Evolutionary conservation across 352 stramenopile species (phyloP).

Genomic region (Pilasporangium apinafurcum): DNA sequence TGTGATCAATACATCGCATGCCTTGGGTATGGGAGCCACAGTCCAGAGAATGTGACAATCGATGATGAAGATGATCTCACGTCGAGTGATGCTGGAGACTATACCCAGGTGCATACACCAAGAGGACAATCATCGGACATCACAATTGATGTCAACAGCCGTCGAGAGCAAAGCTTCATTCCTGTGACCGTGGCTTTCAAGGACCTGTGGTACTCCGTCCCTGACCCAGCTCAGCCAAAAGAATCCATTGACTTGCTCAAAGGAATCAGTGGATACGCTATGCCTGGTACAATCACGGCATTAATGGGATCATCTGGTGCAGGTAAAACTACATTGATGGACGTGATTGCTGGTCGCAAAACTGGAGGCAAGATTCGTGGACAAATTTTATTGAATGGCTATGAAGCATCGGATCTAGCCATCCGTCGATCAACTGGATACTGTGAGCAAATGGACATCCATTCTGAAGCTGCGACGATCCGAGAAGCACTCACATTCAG

Average conservation of each 20-base stretch:
- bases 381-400: conserved; percentile 77
- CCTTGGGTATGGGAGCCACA: too few relatives aligned
- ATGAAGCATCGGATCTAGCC: conserved; percentile 12
- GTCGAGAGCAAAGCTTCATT: conserved; percentile 5
- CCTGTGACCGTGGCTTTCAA: conserved; percentile 14
- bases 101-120: not conserved
- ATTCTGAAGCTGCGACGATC: conserved; percentile 71
- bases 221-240: not conserved
- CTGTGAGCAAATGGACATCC: conserved; percentile 69
- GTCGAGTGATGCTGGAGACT: not conserved
- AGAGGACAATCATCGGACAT: too few relatives aligned
- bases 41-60: too few relatives aligned
- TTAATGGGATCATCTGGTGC: conserved; percentile 39
- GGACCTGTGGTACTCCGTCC: conserved; percentile 16
- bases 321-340: conserved; percentile 87
- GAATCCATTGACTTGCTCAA: conserved; percentile 21
- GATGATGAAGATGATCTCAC: not conserved
- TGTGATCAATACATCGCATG: too few relatives aligned
- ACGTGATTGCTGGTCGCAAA: conserved; percentile 55
- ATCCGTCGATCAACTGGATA: conserved; percentile 14
- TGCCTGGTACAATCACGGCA: conserved; percentile 25
- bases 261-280: conserved; percentile 18
- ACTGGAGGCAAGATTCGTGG: conserved; percentile 59
- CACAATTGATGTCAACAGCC: too few relatives aligned
- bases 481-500: conserved; percentile 80